Conservation (phyloP, 1,284 basidiomycete genomes). For the Pseudozyma tsukubaensis region DNA sequence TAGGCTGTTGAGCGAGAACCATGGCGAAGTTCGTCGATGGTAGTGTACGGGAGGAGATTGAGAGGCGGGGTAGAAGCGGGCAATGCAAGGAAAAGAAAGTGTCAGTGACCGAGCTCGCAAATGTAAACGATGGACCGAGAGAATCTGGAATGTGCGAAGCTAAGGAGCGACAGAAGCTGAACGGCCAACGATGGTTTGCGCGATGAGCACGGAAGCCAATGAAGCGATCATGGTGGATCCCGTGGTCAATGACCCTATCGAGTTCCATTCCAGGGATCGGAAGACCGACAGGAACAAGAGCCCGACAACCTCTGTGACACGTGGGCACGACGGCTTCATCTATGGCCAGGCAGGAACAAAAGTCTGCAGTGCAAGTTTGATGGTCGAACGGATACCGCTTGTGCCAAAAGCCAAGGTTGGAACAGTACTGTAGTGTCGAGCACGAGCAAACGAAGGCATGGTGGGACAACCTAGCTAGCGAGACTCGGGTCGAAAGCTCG, state of each 20-base stretch:
- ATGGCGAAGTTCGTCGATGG: not conserved
- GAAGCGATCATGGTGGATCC: too few species aligned
- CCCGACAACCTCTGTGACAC: not conserved
- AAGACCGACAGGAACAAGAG: not conserved
- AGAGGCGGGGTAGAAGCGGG: not conserved
- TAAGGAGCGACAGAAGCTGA: not conserved
- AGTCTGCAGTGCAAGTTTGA: not conserved
- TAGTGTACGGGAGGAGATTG: not conserved
- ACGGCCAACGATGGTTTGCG: too few species aligned
- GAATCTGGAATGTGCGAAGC: not conserved
- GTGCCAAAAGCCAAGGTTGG: not conserved
- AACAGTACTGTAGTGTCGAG: not conserved
- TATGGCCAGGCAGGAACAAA: not conserved
- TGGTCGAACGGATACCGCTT: not conserved
- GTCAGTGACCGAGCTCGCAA: slow-evolving; percentile 15
- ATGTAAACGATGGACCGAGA: not conserved
- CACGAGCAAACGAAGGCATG: not conserved
- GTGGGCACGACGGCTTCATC: slow-evolving; percentile 1
- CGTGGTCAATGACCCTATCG: not conserved
- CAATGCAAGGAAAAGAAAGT: not conserved
- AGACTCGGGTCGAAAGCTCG: not conserved
- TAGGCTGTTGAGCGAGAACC: slow-evolving; percentile 47
- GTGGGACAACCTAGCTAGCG: not conserved
- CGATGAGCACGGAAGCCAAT: too few species aligned
- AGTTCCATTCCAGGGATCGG: not conserved